Base-by-base conservation (phyloP, 2,329 filamentous ascomycete genomes). In the Colletotrichum orchidophilum region DNA sequence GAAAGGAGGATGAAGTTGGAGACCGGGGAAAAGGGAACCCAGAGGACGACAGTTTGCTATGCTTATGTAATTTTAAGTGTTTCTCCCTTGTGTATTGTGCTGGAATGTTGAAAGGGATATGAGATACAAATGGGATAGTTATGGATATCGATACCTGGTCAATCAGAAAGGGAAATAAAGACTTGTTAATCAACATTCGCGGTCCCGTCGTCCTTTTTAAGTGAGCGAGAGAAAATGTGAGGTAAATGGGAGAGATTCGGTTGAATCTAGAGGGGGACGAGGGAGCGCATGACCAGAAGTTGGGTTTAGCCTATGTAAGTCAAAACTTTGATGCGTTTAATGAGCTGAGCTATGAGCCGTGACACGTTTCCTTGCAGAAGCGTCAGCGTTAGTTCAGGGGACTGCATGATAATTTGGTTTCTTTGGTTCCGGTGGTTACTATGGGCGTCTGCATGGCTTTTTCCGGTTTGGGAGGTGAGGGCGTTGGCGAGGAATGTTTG, bases 41-140 rank as follows among this genome's bases (percentile, higher is more conserved):
- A 18, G 18, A 11, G 57, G 18, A 65, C 31, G 60, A 54, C 18
- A 49, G 53, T 39, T 52, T 9, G 49, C 24, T 63, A 59, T 73
- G n/a, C 58, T 68, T 68, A 69, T 73, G 72, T 73, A 73, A 31
- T 70, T 64, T 42, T 73, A 73, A 1, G 53, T 73, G 46, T 59
- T 24, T 12, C 66, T 39, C 26, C 63, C 31, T 39, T 58, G 67
- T 57, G 5, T 26, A 46, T 57, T 59, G 65, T 52, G 54, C n/a
- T 21, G 66, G 58, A 31, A 63, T 52, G 26, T 24, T 52, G 13
- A 46, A 31, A 39, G 26, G 29, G 39, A 39, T 49, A 35, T 35
- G 65, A 35, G 57, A 61, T 62, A 67, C 57, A 54, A 59, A 49
- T 33, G 39, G 67, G 55, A 57, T 50, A 50, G 55, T 57, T 70